Base-by-base conservation (phyloP, 1,139 yeast species). In the Protomyces lactucae-debilis region DNA sequence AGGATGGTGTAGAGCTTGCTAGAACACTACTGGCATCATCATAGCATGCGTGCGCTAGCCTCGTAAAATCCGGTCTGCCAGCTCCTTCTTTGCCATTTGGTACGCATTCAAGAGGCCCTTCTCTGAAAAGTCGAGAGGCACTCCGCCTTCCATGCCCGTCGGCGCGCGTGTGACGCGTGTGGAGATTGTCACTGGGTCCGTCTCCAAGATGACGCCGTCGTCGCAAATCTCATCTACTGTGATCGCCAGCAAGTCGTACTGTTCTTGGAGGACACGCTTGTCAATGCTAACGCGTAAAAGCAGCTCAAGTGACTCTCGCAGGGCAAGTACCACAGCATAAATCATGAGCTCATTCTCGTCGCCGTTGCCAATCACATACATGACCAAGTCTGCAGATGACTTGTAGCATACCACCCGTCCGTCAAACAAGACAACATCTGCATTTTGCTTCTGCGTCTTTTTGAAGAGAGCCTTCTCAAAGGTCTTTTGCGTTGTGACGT, bases 141-240 rank as follows among this genome's bases (percentile, higher is more conserved):
- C 82, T 66, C 83, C 81, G 68, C 84, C 81, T 57, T 80, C 83
- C 69, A 85, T 91, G 67, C 80, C 82, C 35, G 82, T 76, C 43
- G 97, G 97, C 37, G 95, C 86, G 70, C 85, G 84, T 40, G 97
- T 88, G 18, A 92, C 97, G 75, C 99, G 83, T 21, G 95, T 84
- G 4, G 92, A 93, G 71, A 93, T 88, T 59, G 90, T 85, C 54
- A 87, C 84, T 2, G 96, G 85, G 72, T 93, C 98, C 52, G 91
- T 87, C 76, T 93, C 98, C 70, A 95, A 81, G 68, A 95, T 85
- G 69, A 93, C 85, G 35, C 70, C 73, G 71, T 88, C 95, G 74
- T 93, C 99, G 65, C 93, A 80, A 28, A 95, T 83, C 77, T 93
- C 99, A 75, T 93, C 99, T 57, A 92, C 82, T 9, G 95, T 90